phyloP scores from a whole-genome alignment of 208 protist genomes.

The Willaertia magna region DNA sequence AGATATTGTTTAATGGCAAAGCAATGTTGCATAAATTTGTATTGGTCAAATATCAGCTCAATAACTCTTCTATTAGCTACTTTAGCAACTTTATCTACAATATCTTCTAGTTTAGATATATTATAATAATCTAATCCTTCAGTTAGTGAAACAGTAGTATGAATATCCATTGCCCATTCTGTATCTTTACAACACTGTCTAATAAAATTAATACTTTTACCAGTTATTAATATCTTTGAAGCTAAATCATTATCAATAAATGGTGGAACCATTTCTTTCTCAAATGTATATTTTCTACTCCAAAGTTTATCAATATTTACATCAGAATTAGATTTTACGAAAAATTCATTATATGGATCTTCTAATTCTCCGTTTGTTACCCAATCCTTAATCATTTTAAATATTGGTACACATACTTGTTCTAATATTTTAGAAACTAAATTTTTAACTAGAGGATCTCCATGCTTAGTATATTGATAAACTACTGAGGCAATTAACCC shows the following conservation, averaged over 20 bases:
- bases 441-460: slow-evolving; percentile 14
- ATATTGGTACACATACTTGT: slow-evolving; percentile 30
- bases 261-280: not conserved
- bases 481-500: slow-evolving; percentile 15
- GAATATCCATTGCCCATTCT: not conserved
- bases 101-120: not conserved
- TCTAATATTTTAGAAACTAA: slow-evolving; percentile 15
- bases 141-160: not conserved
- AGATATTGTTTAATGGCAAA: slow-evolving; percentile 45
- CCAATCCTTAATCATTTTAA: slow-evolving; percentile 39
- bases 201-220: slow-evolving; percentile 58
- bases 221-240: slow-evolving; percentile 35
- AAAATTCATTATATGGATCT: slow-evolving; percentile 50
- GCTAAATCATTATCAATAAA: slow-evolving; percentile 9
- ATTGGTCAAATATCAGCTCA: slow-evolving; percentile 35
- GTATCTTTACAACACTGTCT: slow-evolving; percentile 33
- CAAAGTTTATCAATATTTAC: slow-evolving; percentile 6
- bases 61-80: slow-evolving; percentile 21
- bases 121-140: not conserved
- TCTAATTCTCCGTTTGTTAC: slow-evolving; percentile 39
- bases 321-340: slow-evolving; percentile 27
- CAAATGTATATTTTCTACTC: slow-evolving; percentile 15
- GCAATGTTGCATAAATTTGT: slow-evolving; percentile 33
- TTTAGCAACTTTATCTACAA: not conserved
- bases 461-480: slow-evolving; percentile 18